phyloP scores from a whole-genome alignment of 2,329 filamentous ascomycete species.

The Alternaria rosae region DNA sequence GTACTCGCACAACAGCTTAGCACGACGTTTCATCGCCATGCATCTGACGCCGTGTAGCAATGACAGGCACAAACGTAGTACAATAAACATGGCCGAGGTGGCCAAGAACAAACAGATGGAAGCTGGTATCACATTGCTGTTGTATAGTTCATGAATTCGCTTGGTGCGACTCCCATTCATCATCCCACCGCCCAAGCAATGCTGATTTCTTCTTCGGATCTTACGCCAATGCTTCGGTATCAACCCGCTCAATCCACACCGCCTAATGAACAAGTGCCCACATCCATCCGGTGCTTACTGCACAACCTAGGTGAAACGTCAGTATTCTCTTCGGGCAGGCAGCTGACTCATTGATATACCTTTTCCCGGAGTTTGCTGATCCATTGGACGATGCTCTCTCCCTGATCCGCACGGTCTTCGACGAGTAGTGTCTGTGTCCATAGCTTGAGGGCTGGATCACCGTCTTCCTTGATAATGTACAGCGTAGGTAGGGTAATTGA shows the following conservation, averaged over 20 bases:
- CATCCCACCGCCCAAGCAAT: constrained; percentile 1
- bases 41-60: constrained; percentile 19
- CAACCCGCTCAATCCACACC: not conserved
- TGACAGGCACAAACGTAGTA: constrained; percentile 5
- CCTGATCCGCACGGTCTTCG: constrained; percentile 93
- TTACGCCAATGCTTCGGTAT: constrained; percentile 1
- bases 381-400: constrained; percentile 92
- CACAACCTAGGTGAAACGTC: constrained; percentile 42
- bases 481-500: constrained; percentile 92
- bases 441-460: constrained; percentile 90
- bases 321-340: constrained; percentile 21
- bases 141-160: constrained; percentile 3
- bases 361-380: constrained; percentile 92
- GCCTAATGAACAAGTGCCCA: constrained; percentile 8
- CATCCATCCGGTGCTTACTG: constrained; percentile 34
- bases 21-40: constrained; percentile 5
- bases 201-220: constrained; percentile 3
- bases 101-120: not conserved
- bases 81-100: not conserved
- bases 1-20: constrained; percentile 6
- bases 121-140: constrained; percentile 15
- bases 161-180: constrained; percentile 1
- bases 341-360: constrained; percentile 63
- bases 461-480: constrained; percentile 93
- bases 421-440: constrained; percentile 97